Base-by-base conservation (phyloP, 176 grass and related monocot species). In the Lolium multiflorum region DNA sequence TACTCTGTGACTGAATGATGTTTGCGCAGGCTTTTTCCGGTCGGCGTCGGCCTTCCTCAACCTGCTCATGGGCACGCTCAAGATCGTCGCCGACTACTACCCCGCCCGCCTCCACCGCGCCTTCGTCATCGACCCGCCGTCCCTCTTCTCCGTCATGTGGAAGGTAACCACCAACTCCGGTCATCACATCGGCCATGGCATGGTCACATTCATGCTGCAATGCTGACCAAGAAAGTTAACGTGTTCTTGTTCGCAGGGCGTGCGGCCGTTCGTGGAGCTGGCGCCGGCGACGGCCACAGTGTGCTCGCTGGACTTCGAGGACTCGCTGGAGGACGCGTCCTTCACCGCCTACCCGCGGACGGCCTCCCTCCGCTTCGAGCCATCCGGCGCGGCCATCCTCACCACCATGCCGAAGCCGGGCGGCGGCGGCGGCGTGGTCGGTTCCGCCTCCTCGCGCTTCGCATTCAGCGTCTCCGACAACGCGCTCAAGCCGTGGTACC, bases 401-500 rank as follows among this genome's bases (percentile, higher is more conserved):
- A 71, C 66, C 6, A 26, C 77, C 4, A 82, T 63, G n/a, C 81
- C 56, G 3, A 88, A 88, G 61, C 62, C 61, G 7, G 83, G 28
- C 15, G 87, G 46, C 20, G 87, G 46, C 20, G 87, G 38, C 11
- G 51, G 35, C 47, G 48, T 47, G 17, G 66, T 87, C 9, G 93
- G 94, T 21, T 99, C 97, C 0, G 88, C 88, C 18, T 99, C 97
- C 11, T 94, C 94, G n/a, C 94, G 97, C 37, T 99, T 99, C 94
- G 92, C 97, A 2, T 92, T 99, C 74, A 90, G 80, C 16, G 94
- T 88, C 14, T 96, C 97, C 11, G 86, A 94, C 84, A 90, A 99
- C 89, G 86, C 97, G 35, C 68, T 99, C 85, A 99, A 99, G 81
- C 97, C 97, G 56, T 99, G 97, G 97, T 99, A 99, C 85, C 92